Evolutionary conservation across 768 basidiomycete genomes (phyloP).

Genomic region (Agaricus sinodeliciosus): DNA sequence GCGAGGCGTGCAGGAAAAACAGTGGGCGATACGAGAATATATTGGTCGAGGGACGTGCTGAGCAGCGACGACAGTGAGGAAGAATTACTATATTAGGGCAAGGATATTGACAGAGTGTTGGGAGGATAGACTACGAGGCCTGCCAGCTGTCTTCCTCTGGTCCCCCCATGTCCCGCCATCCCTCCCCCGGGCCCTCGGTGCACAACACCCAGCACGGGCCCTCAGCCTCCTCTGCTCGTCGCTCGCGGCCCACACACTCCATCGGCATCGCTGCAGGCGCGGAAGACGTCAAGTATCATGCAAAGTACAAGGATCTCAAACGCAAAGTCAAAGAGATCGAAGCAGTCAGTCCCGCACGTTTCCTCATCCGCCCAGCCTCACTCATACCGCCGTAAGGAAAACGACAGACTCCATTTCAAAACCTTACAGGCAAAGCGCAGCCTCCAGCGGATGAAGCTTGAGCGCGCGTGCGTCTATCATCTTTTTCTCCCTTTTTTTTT

Average conservation of each 20-base stretch:
- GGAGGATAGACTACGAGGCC: slow-evolving; percentile 14
- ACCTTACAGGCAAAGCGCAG: slow-evolving; percentile 73
- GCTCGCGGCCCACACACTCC: slow-evolving; percentile 43
- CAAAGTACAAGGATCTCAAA: slow-evolving; percentile 85
- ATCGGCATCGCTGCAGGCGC: slow-evolving; percentile 71
- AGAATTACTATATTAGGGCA: slow-evolving; percentile 10
- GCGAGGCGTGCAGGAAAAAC: not conserved
- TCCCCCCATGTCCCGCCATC: slow-evolving; percentile 63
- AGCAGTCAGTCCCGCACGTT: slow-evolving; percentile 40
- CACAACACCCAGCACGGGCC: slow-evolving; percentile 17
- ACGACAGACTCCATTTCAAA: slow-evolving; percentile 82
- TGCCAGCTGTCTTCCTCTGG: slow-evolving; percentile 31
- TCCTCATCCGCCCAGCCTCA: slow-evolving; percentile 7
- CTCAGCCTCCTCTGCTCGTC: slow-evolving; percentile 25
- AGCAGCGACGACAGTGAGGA: slow-evolving; percentile 6
- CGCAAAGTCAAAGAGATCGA: slow-evolving; percentile 87
- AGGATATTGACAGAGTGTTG: slow-evolving; percentile 12
- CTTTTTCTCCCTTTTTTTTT: slow-evolving; percentile 15
- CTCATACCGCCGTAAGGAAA: slow-evolving; percentile 49
- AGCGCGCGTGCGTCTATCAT: slow-evolving; percentile 66
- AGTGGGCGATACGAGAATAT: too few relatives aligned
- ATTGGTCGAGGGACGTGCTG: not conserved
- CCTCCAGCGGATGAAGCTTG: slow-evolving; percentile 82
- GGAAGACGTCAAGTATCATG: slow-evolving; percentile 81
- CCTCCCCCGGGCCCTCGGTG: slow-evolving; percentile 46